These are phyloP conservation scores for Paramyrothecium sp. DNA, from an alignment of 2,329 filamentous ascomycete species.

Conservation along the genomic window DNA sequence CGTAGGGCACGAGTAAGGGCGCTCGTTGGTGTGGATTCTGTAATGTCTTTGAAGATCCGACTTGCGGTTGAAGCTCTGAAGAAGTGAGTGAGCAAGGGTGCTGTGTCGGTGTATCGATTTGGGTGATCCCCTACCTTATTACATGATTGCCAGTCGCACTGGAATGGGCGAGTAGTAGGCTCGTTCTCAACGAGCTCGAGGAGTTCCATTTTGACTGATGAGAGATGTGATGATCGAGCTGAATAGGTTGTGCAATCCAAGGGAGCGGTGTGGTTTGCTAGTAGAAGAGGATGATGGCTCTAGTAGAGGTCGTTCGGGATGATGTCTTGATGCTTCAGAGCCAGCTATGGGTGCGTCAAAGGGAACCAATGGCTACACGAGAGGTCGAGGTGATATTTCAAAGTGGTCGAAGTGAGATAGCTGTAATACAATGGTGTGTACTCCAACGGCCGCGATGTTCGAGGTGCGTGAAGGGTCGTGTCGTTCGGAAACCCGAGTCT, in stretches of 20 bases:
- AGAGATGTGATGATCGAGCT: neutral
- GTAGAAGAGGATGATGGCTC: neutral
- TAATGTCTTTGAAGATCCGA: constrained; percentile 70
- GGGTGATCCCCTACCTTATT: constrained; percentile 49
- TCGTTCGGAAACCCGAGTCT: neutral
- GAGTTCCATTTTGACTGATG: constrained; percentile 50
- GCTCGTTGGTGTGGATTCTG: constrained; percentile 70
- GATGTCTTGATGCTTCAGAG: neutral
- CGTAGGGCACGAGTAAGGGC: constrained; percentile 61
- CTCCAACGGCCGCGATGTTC: too few species aligned
- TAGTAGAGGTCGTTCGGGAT: neutral
- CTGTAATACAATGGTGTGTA: too few species aligned
- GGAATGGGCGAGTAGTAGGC: constrained; percentile 59
- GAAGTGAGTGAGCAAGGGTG: neutral
- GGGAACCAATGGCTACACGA: neutral
- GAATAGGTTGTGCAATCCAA: neutral
- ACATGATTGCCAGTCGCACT: constrained; percentile 63
- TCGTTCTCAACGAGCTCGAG: constrained; percentile 65
- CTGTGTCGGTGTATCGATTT: too few species aligned
- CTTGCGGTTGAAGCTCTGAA: constrained; percentile 69
- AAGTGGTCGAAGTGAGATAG: neutral
- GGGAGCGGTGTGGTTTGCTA: neutral
- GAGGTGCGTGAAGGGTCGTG: neutral
- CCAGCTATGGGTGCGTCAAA: neutral
- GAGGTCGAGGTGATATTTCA: too few species aligned